A percentile compares a stretch with the other conserved stretches of the same genome.
Conservation (phyloP, 768 basidiomycete genomes). For the Auriculariales sp. region DNA sequence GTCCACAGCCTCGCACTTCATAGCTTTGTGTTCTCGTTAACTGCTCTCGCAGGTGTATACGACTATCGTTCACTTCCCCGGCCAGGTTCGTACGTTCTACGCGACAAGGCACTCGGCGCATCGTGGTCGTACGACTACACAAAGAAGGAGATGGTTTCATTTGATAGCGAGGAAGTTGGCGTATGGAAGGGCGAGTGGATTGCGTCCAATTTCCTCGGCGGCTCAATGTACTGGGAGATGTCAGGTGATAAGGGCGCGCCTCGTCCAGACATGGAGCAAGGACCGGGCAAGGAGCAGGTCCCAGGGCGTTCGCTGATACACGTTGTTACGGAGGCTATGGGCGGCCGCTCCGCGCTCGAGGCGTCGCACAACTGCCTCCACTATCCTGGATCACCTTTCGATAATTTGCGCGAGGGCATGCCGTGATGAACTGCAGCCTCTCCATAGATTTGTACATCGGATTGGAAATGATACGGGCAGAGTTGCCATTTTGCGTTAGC, state of each 20-base stretch:
- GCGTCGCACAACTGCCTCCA: conserved; percentile 63
- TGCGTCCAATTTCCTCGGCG: conserved; percentile 57
- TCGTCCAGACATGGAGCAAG: conserved; percentile 60
- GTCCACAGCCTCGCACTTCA: not conserved
- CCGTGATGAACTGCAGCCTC: conserved; percentile 11
- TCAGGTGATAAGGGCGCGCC: conserved; percentile 66
- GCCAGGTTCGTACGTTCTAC: conserved; percentile 47
- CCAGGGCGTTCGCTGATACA: conserved; percentile 57
- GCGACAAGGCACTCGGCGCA: conserved; percentile 53
- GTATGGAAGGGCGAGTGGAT: conserved; percentile 73
- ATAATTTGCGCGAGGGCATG: conserved; percentile 69
- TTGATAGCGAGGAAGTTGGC: conserved; percentile 57
- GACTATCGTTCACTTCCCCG: conserved; percentile 86
- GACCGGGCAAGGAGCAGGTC: conserved; percentile 59
- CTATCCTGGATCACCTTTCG: conserved; percentile 65
- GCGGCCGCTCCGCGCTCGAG: conserved; percentile 35
- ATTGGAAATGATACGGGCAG: not conserved
- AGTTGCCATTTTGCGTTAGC: no score
- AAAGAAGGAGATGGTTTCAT: conserved; percentile 71
- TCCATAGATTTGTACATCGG: not conserved
- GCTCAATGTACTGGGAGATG: conserved; percentile 92
- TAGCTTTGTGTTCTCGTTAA: no score
- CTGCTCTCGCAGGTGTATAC: conserved; percentile 43
- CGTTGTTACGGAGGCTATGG: conserved; percentile 69
- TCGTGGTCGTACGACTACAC: conserved; percentile 73